These are phyloP conservation scores for Amaranthus hypochondriacus DNA, from an alignment of 148 eudicot genomes.

Conservation along the genomic window DNA sequence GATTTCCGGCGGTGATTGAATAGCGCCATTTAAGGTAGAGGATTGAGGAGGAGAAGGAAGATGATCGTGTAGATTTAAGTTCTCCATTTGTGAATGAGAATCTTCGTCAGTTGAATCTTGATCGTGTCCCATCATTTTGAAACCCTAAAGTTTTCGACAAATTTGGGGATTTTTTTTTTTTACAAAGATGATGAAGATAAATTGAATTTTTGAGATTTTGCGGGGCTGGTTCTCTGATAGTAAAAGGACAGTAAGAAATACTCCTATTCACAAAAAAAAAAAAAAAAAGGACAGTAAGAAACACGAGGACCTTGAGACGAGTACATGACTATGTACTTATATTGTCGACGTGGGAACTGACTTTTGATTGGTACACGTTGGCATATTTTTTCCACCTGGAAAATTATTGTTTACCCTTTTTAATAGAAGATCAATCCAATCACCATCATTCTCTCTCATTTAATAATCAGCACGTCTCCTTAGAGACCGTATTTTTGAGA, in stretches of 20 bases:
- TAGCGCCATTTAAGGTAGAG: constrained; percentile 17
- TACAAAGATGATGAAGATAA: neutral
- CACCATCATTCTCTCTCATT: too few species aligned
- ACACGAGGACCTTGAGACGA: neutral
- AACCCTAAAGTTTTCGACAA: constrained; percentile 5
- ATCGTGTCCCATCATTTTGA: constrained; percentile 31
- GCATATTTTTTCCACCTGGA: neutral
- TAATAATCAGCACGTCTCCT: too few species aligned
- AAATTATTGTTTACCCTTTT: neutral
- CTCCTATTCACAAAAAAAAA: neutral
- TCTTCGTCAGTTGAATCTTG: constrained; percentile 24
- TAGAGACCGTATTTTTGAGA: too few species aligned
- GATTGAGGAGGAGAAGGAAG: neutral
- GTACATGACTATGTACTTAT: too few species aligned
- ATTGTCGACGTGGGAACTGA: constrained; percentile 12
- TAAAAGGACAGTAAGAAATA: neutral
- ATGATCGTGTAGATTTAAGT: constrained; percentile 16
- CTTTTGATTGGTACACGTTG: constrained; percentile 17
- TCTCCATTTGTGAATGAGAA: constrained; percentile 28
- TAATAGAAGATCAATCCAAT: too few species aligned
- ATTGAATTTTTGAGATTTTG: neutral
- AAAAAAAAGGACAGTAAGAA: neutral
- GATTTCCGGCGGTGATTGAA: constrained; percentile 39
- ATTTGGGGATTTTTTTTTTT: constrained; percentile 9
- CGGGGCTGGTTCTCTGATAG: too few species aligned